These are phyloP conservation scores for Musa itinerans DNA, from an alignment of 176 grass and related monocot genomes.

Conservation along the genomic window DNA sequence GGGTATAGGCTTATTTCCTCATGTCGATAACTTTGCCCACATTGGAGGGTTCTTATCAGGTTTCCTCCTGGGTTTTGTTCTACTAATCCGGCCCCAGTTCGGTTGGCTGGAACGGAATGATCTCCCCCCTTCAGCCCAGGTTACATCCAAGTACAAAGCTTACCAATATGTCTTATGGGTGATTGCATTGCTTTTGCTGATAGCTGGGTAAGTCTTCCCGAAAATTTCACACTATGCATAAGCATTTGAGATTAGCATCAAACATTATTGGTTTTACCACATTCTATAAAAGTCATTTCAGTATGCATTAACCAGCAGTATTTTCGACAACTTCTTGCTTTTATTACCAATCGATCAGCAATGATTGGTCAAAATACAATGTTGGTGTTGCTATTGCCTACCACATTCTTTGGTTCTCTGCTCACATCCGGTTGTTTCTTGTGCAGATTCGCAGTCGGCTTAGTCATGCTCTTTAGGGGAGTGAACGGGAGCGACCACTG, in stretches of 20 bases:
- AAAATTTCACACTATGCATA: neutral
- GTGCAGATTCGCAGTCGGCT: constrained; percentile 52
- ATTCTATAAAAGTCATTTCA: neutral
- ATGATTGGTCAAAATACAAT: too few relatives aligned
- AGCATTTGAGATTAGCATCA: neutral
- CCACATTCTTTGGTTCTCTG: neutral
- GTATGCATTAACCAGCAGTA: too few relatives aligned
- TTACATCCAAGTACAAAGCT: constrained; percentile 68
- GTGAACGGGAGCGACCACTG: constrained; percentile 84
- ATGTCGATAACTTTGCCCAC: constrained; percentile 65
- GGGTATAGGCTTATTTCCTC: constrained; percentile 69
- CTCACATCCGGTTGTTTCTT: neutral
- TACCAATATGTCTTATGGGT: constrained; percentile 89
- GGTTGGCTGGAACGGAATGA: constrained; percentile 76
- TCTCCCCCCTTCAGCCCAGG: constrained; percentile 64
- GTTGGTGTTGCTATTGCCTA: too few relatives aligned
- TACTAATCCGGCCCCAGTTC: constrained; percentile 75
- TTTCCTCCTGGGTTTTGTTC: constrained; percentile 80
- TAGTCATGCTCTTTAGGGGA: constrained; percentile 90
- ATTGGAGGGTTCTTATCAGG: constrained; percentile 62
- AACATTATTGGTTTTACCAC: neutral
- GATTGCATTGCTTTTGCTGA: constrained; percentile 47
- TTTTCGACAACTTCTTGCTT: too few relatives aligned
- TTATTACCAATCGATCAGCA: too few relatives aligned
- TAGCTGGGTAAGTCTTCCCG: constrained; percentile 47